Percentiles rank a stretch among this genome's conserved stretches.
These are phyloP conservation scores for Thielaviopsis punctulata DNA, from an alignment of 2,329 filamentous ascomycete species.

Conservation along the genomic window DNA sequence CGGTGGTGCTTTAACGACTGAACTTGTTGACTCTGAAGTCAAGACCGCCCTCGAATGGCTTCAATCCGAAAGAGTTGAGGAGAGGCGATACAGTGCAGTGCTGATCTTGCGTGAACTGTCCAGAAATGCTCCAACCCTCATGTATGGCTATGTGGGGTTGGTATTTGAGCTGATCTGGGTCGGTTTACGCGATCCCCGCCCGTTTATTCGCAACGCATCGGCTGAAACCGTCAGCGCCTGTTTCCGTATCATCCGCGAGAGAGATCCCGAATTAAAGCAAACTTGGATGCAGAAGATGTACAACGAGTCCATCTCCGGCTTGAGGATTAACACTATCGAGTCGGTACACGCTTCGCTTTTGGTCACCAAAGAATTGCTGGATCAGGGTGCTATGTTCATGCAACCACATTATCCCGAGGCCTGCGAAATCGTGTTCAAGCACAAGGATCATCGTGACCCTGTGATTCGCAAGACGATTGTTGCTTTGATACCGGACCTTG, in stretches of 20 bases:
- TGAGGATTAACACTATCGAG: constrained; percentile 68
- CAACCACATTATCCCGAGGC: constrained; percentile 82
- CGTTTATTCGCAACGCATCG: constrained; percentile 80
- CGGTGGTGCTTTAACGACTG: constrained; percentile 82
- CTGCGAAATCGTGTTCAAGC: constrained; percentile 80
- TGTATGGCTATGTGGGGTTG: constrained; percentile 89
- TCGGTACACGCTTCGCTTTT: constrained; percentile 86
- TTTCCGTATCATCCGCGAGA: constrained; percentile 86
- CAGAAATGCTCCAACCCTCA: constrained; percentile 80
- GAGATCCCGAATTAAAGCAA: constrained; percentile 74
- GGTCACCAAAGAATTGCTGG: constrained; percentile 78
- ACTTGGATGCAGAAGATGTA: constrained; percentile 86
- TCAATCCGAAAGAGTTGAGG: constrained; percentile 85
- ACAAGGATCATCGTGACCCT: constrained; percentile 81
- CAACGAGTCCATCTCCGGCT: constrained; percentile 62
- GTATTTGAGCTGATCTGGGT: constrained; percentile 96
- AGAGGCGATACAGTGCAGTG: constrained; percentile 81
- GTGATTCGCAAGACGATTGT: constrained; percentile 83
- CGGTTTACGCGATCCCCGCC: constrained; percentile 72
- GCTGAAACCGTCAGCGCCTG: constrained; percentile 88
- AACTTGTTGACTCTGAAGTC: constrained; percentile 91
- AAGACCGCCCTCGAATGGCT: constrained; percentile 94
- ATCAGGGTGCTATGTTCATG: constrained; percentile 99
- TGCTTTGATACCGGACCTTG: constrained; percentile 77
- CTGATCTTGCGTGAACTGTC: constrained; percentile 81